A percentile compares a stretch with the other conserved stretches of the same genome.
phyloP scores from a whole-genome alignment of 2,329 filamentous ascomycete species.

The Botrytis pseudocinerea region DNA sequence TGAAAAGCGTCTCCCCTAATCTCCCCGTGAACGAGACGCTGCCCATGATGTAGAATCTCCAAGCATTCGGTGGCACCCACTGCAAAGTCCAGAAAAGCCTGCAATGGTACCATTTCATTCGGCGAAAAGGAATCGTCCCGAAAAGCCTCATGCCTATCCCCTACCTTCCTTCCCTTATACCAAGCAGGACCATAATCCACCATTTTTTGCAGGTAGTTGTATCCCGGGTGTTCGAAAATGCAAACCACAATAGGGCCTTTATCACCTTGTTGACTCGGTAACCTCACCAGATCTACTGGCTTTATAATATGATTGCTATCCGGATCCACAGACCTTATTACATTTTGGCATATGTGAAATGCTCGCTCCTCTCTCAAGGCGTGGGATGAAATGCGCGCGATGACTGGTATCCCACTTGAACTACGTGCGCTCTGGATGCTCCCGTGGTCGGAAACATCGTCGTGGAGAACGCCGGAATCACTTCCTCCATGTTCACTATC shows the following conservation, averaged over 20 bases:
- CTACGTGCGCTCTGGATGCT: conserved; percentile 1
- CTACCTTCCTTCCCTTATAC: conserved; percentile 57
- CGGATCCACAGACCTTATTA: conserved; percentile 71
- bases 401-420: conserved; percentile 48
- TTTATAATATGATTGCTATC: conserved; percentile 74
- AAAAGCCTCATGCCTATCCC: conserved; percentile 46
- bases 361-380: conserved; percentile 81
- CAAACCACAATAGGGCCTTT: conserved; percentile 71
- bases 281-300: conserved; percentile 75
- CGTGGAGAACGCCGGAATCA: conserved; percentile 29
- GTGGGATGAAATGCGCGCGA: conserved; percentile 82
- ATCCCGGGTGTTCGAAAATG: conserved; percentile 77
- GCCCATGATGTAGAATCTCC: conserved; percentile 86
- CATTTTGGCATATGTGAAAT: conserved; percentile 76
- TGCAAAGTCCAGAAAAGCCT: conserved; percentile 84
- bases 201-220: conserved; percentile 68
- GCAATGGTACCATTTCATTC: conserved; percentile 64
- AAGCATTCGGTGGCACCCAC: conserved; percentile 84
- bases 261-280: conserved; percentile 68
- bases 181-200: conserved; percentile 78
- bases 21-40: conserved; percentile 80
- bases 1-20: conserved; percentile 90
- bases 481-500: conserved; percentile 28
- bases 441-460: conserved; percentile 34
- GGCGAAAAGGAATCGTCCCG: conserved; percentile 45